Evolutionary conservation across 148 eudicot genomes (phyloP).

Genomic region (Arctostaphylos glauca): DNA sequence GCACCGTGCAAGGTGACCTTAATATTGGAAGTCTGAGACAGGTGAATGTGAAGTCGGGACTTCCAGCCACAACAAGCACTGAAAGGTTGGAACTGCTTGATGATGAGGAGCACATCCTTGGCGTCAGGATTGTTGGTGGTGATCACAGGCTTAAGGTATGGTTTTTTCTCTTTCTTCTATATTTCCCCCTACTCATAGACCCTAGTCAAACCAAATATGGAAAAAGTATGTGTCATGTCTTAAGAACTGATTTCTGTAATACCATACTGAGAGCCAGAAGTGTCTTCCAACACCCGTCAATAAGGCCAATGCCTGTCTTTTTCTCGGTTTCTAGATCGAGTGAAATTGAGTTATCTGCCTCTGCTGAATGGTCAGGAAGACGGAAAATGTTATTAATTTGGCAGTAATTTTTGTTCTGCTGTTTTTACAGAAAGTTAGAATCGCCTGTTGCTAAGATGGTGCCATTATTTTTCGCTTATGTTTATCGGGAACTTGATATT

Average conservation of each 20-base stretch:
- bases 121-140: conserved; percentile 53
- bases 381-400: neutral
- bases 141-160: conserved; percentile 62
- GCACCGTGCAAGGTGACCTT: conserved; percentile 50
- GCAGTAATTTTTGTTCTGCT: neutral
- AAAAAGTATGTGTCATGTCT: neutral
- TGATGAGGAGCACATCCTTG: conserved; percentile 59
- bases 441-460: neutral
- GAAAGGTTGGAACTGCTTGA: conserved; percentile 59
- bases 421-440: neutral
- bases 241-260: no score
- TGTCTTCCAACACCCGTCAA: no score
- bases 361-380: no score
- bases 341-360: no score
- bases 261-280: no score
- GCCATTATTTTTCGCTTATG: neutral
- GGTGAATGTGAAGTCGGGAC: conserved; percentile 65
- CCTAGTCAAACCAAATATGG: neutral
- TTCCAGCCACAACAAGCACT: conserved; percentile 69
- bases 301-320: no score
- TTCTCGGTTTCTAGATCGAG: no score
- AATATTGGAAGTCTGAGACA: conserved; percentile 62
- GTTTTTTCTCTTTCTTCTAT: neutral
- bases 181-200: neutral
- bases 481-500: neutral